These are phyloP conservation scores for Diaporthe ilicicola DNA, from an alignment of 2,329 filamentous ascomycete genomes.

Conservation along the genomic window DNA sequence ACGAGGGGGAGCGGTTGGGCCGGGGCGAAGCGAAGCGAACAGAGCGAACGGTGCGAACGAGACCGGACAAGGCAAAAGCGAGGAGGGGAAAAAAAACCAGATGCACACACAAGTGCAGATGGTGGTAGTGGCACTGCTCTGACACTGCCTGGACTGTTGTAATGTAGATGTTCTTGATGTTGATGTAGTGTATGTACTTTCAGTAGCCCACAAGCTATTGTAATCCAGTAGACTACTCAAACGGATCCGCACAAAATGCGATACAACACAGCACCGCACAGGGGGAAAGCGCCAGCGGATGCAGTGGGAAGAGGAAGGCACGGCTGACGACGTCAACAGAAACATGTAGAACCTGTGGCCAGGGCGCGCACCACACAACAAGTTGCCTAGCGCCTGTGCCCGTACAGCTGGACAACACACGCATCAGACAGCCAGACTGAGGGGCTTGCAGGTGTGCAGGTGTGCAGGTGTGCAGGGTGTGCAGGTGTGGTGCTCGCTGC, in stretches of 20 bases:
- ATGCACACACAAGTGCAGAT: neutral
- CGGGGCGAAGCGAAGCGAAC: neutral
- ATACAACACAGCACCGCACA: neutral
- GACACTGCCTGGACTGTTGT: neutral
- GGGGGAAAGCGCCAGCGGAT: neutral
- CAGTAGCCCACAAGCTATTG: too few relatives aligned
- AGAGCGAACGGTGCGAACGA: neutral
- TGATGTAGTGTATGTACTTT: neutral
- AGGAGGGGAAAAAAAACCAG: neutral
- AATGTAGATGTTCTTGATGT: neutral
- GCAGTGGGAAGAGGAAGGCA: neutral
- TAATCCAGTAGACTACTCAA: neutral
- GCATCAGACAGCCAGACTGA: neutral
- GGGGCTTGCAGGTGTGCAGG: neutral
- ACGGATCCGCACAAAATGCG: conserved; percentile 11
- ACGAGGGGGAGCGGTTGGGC: neutral
- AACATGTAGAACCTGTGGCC: conserved; percentile 28
- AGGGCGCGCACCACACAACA: neutral
- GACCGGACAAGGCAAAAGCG: neutral
- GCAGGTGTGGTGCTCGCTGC: neutral
- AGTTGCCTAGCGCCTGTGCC: neutral
- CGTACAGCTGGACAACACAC: conserved; percentile 5
- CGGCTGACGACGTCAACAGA: conserved; percentile 31
- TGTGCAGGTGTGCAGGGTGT: neutral
- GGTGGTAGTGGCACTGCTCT: neutral